Conservation (phyloP, 2,329 filamentous ascomycete species). For the Diplocarpon rosae region DNA sequence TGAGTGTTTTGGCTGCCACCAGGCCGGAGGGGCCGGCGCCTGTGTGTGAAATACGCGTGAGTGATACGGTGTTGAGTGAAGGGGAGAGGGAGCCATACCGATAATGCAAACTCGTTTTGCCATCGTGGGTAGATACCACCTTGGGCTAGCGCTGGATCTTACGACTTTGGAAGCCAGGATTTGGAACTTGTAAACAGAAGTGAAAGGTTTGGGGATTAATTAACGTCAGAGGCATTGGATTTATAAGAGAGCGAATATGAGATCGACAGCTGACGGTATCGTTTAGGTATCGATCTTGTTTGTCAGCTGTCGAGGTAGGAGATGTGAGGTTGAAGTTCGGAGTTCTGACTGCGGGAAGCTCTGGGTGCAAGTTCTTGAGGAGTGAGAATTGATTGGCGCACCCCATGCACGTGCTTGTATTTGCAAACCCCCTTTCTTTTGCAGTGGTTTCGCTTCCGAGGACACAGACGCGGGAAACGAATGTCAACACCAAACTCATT, state of each 20-base stretch:
- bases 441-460: not conserved
- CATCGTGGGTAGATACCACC: not conserved
- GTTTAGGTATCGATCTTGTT: not conserved
- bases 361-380: not conserved
- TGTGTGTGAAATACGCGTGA: conserved; percentile 24
- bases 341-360: not conserved
- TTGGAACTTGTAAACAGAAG: not conserved
- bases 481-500: no score
- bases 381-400: no score
- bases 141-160: not conserved
- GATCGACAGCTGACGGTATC: not conserved
- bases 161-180: not conserved
- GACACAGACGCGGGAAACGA: no score
- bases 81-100: conserved; percentile 10
- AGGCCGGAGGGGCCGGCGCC: conserved; percentile 60
- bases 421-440: not conserved
- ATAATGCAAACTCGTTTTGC: conserved; percentile 23
- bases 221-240: not conserved
- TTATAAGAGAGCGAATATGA: not conserved
- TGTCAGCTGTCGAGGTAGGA: not conserved
- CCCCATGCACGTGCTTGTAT: not conserved
- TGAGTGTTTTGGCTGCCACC: conserved; percentile 61
- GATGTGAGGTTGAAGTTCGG: not conserved
- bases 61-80: not conserved
- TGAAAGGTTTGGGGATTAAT: not conserved